These are phyloP conservation scores for Eucalyptus leucophloia DNA, from an alignment of 345 rosid genomes.

Conservation along the genomic window DNA sequence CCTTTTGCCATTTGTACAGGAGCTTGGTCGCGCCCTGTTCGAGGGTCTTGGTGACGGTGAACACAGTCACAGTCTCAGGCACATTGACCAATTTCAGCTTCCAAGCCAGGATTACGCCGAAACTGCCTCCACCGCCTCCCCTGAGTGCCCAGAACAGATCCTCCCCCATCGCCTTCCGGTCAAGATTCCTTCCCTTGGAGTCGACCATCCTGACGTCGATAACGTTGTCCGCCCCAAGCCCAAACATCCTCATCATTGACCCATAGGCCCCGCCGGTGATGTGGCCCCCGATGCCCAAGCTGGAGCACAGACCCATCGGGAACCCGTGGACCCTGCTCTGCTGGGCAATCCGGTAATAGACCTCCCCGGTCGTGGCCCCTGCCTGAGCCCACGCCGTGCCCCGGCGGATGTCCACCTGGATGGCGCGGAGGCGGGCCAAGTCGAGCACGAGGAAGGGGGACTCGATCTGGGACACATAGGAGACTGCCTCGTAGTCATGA, in stretches of 20 bases:
- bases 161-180: slow-evolving; percentile 48
- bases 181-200: slow-evolving; percentile 33
- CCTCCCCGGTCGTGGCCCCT: slow-evolving; percentile 67
- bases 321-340: slow-evolving; percentile 50
- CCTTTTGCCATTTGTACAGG: slow-evolving; percentile 38
- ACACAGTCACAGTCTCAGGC: slow-evolving; percentile 52
- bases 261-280: slow-evolving; percentile 70
- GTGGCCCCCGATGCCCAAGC: slow-evolving; percentile 60
- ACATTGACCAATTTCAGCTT: slow-evolving; percentile 53
- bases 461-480: slow-evolving; percentile 39
- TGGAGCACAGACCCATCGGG: slow-evolving; percentile 55
- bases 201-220: slow-evolving; percentile 55
- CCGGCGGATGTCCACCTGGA: slow-evolving; percentile 15
- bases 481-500: slow-evolving; percentile 56
- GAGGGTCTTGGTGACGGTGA: slow-evolving; percentile 37
- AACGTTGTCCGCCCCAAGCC: slow-evolving; percentile 76
- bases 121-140: slow-evolving; percentile 73
- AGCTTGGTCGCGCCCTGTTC: slow-evolving; percentile 32
- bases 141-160: slow-evolving; percentile 64
- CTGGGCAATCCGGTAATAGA: slow-evolving; percentile 43
- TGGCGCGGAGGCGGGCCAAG: slow-evolving; percentile 29
- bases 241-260: slow-evolving; percentile 62
- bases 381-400: slow-evolving; percentile 61
- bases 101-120: slow-evolving; percentile 51
- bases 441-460: slow-evolving; percentile 43